Conservation (phyloP, 225 moss, liverwort and hornwort genomes). For the Climacium dendroides region DNA sequence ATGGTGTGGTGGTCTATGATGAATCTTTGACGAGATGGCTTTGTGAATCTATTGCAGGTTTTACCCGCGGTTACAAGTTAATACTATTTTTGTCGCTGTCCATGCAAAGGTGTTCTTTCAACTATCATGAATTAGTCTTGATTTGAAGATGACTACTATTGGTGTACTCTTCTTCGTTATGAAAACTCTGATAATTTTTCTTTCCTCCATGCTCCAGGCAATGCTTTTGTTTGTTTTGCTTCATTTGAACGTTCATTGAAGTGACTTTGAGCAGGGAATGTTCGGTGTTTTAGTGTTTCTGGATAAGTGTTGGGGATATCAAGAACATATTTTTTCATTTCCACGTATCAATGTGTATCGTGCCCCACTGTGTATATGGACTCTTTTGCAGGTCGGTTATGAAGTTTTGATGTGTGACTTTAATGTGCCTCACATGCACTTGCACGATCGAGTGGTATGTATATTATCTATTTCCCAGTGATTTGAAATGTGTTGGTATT, state of each 20-base stretch:
- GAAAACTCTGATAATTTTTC: neutral
- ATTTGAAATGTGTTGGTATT: neutral
- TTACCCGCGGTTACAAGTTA: conserved; percentile 44
- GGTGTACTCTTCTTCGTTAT: neutral
- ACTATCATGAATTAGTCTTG: neutral
- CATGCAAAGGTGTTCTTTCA: conserved; percentile 45
- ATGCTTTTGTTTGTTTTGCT: neutral
- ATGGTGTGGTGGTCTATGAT: neutral
- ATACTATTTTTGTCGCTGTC: conserved; percentile 30
- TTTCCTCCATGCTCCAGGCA: neutral
- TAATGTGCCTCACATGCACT: conserved; percentile 49
- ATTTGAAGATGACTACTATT: neutral
- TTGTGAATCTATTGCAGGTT: conserved; percentile 39
- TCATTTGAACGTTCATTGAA: neutral
- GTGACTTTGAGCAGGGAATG: neutral
- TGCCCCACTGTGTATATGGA: neutral
- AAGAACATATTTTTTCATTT: neutral
- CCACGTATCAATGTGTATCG: neutral
- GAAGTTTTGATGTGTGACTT: conserved; percentile 72
- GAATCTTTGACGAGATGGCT: neutral
- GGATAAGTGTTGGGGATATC: neutral
- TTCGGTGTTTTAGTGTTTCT: neutral
- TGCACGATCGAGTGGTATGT: conserved; percentile 58
- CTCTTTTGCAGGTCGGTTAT: conserved; percentile 57
- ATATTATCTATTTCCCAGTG: neutral